phyloP scores from a whole-genome alignment of 345 rosid genomes.

The Euphorbia lathyris region DNA sequence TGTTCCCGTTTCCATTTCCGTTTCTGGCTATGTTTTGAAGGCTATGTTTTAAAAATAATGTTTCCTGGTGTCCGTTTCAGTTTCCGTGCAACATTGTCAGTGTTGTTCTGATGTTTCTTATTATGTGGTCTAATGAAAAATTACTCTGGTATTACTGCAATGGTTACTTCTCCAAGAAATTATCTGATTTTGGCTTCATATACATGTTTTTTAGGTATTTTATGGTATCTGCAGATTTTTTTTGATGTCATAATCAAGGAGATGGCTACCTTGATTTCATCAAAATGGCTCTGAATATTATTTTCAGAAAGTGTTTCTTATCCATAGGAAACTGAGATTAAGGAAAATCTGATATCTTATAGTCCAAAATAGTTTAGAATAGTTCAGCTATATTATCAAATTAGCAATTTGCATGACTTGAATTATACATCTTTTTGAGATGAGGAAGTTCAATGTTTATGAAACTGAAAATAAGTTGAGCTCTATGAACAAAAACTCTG shows the following conservation, averaged over 20 bases:
- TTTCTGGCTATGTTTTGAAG: no score
- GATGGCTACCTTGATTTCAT: background rate
- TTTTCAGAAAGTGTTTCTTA: background rate
- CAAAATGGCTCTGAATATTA: background rate
- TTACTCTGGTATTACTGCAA: no score
- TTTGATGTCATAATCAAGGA: background rate
- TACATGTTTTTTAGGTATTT: no score
- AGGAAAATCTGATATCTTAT: background rate
- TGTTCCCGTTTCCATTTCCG: no score
- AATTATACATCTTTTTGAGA: background rate
- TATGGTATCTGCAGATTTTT: background rate
- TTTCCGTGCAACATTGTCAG: no score
- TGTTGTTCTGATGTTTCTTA: no score
- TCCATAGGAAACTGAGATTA: slow-evolving; percentile 6
- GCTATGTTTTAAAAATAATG: no score
- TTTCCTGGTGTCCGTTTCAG: no score
- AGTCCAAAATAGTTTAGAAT: background rate
- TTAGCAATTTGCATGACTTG: no score
- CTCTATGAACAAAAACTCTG: slow-evolving; percentile 15
- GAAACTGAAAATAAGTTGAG: slow-evolving; percentile 20
- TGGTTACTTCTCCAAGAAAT: no score
- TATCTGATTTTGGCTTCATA: no score
- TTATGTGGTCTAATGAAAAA: no score
- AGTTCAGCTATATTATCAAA: background rate
- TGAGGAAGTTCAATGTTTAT: slow-evolving; percentile 5